phyloP scores from a whole-genome alignment of 1,284 basidiomycete species.

The Rhizoctonia solani region DNA sequence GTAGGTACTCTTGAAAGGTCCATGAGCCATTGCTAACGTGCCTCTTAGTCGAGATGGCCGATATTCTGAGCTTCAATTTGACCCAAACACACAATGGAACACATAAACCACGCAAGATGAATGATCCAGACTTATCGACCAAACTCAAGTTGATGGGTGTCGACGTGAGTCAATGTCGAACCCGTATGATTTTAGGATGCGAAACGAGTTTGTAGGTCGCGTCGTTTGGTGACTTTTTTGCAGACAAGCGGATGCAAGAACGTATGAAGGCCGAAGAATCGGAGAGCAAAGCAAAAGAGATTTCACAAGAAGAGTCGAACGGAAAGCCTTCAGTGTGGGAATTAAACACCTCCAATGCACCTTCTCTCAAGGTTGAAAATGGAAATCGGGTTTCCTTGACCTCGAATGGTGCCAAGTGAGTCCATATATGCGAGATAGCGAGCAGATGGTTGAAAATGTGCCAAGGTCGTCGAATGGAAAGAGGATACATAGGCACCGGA shows the following conservation, averaged over 20 bases:
- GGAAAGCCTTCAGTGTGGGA: slow-evolving; percentile 39
- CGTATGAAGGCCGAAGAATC: slow-evolving; percentile 35
- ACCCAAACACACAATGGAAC: slow-evolving; percentile 55
- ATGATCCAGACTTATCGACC: slow-evolving; percentile 63
- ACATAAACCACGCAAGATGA: slow-evolving; percentile 60
- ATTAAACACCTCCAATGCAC: background rate
- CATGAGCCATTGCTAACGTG: slow-evolving; percentile 41
- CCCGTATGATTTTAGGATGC: background rate
- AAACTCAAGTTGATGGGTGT: slow-evolving; percentile 76
- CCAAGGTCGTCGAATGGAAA: background rate
- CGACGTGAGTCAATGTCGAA: slow-evolving; percentile 52
- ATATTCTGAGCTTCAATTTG: slow-evolving; percentile 75
- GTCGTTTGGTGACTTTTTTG: slow-evolving; percentile 77
- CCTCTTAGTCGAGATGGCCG: slow-evolving; percentile 69
- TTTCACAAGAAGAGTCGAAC: background rate
- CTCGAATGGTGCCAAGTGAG: slow-evolving; percentile 5
- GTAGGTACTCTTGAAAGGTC: slow-evolving; percentile 40
- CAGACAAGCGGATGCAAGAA: slow-evolving; percentile 54
- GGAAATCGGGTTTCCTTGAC: background rate
- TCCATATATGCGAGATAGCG: background rate
- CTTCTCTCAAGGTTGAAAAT: background rate
- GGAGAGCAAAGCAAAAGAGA: background rate
- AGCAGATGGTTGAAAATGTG: background rate
- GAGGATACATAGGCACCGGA: slow-evolving; percentile 4
- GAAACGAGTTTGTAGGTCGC: slow-evolving; percentile 52